Evolutionary conservation across 495 filamentous ascomycete genomes (phyloP), one percentile per base, ranked within the genome.

Genomic region (Hypomontagnella monticulosa): DNA sequence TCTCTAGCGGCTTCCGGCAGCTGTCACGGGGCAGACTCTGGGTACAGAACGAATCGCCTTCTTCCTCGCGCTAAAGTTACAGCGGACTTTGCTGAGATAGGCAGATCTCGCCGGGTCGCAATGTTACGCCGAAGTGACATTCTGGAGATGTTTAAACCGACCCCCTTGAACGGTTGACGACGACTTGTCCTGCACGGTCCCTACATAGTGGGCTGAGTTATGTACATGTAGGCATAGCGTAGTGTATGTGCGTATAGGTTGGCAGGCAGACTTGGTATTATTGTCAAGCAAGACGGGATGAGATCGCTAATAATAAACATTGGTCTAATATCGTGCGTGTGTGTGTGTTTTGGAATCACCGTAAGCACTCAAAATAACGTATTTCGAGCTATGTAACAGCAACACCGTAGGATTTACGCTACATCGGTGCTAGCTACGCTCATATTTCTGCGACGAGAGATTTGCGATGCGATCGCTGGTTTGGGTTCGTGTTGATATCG

Each of bases 1-100:
- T 65, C 69, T 61, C 63, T 46, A 60, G 48, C 68, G 65, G 71
- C 59, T 63, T 67, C 62, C 69, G 68, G 61, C 71, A 71, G 68
- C 71, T 71, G 66, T 71, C 71, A 68, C 62, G 64, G 61, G 57
- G 62, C 49, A 47, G 53, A 44, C 57, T 53, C 49, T 61, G 51
- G 51, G 63, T 47, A 64, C 51, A 63, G 60, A 59, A 62, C 67
- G 68, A 64, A 64, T 62, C 63, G 47, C 59, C 14, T 16, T 19
- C 36, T 38, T 18, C 23, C 55, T 63, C 65, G 59, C 56, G 59
- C 48, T 36, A 52, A 59, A 63, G 65, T 63, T 59, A 51, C 66
- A 63, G 60, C 60, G 55, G 66, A 30, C 50, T 27, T 27, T 57
- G 43, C 66, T 69, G 66, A 69, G 66, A 69, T 69, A 69, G 66